Base-by-base conservation (phyloP, 1,139 yeast genomes). In the Hansenula anomala region DNA sequence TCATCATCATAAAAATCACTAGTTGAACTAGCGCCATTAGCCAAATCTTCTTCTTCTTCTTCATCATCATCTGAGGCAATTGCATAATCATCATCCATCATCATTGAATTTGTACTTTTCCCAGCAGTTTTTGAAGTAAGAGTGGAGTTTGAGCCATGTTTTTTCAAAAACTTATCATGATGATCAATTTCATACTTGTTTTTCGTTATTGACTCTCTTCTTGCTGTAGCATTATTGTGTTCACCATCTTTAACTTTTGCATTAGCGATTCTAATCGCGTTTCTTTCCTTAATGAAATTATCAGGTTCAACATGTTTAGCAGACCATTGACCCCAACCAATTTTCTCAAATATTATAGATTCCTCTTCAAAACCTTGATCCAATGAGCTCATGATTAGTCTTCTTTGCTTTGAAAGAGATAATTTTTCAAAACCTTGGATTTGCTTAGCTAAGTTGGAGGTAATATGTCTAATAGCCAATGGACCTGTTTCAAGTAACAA, bases 301-400 rank as follows among this genome's bases (percentile, higher is more conserved):
- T 71, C 77, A 10, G 73, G 60, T 37, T 71, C 74, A 14, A 73
- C 76, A 36, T 70, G 64, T 43, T 80, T 71, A 8, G 90, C 95
- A 22, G 90, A 88, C 97, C 97, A 90, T 56, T 92, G 94, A 43
- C 97, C 97, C 97, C 97, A 90, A 20, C 97, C 97, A 30, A 89
- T 89, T 65, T 90, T 90, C 54, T 88, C 96, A 65, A 90, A 90
- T 16, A 84, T 77, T n/a, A 71, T 65, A 30, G 80, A 79, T 42
- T 81, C 76, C 22, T 67, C 70, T 6, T 75, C 64, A 56, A 81
- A 94, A 14, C 83, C 84, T 38, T 69, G 60, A 53, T 88, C 96
- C 66, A 90, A 75, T 28, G 92, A 95, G 8, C 89, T 80, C 82
- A 89, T 89, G 29, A 90, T 89, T 43, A 90, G 71, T 44, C 97